These are phyloP conservation scores for Podila clonocystis DNA, from an alignment of 192 early-diverging fungal genomes.

Conservation along the genomic window DNA sequence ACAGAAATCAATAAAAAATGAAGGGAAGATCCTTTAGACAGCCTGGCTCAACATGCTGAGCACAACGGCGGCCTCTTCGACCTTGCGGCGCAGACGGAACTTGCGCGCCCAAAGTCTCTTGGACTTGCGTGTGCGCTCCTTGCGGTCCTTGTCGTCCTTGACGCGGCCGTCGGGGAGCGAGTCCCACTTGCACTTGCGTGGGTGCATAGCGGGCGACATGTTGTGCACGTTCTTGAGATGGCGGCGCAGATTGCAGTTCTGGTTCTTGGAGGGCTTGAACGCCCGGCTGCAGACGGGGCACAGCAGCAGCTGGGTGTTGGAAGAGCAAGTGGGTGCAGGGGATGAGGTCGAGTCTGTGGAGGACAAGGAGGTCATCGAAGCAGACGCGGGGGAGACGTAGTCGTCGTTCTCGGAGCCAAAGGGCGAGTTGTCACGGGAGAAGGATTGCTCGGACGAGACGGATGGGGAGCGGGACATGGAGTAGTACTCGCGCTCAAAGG, in stretches of 20 bases:
- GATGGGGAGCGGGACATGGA: slow-evolving; percentile 40
- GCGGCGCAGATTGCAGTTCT: slow-evolving; percentile 41
- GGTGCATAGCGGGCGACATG: slow-evolving; percentile 48
- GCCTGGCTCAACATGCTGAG: slow-evolving; percentile 50
- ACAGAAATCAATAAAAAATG: slow-evolving; percentile 5
- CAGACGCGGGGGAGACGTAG: slow-evolving; percentile 8
- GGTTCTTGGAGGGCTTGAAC: slow-evolving; percentile 52
- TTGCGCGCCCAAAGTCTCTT: slow-evolving; percentile 51
- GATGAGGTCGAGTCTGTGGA: not conserved
- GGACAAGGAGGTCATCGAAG: slow-evolving; percentile 23
- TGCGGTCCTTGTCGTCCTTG: slow-evolving; percentile 51
- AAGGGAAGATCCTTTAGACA: slow-evolving; percentile 9
- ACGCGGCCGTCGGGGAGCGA: slow-evolving; percentile 47
- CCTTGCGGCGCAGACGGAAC: slow-evolving; percentile 47
- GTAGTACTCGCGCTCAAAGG: slow-evolving; percentile 26
- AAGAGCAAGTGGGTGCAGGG: not conserved
- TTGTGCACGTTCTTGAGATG: slow-evolving; percentile 50
- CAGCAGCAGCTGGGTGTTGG: slow-evolving; percentile 22
- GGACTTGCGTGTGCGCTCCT: slow-evolving; percentile 43
- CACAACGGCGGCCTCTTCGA: slow-evolving; percentile 46
- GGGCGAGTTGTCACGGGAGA: not conserved
- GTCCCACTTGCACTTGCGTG: slow-evolving; percentile 52
- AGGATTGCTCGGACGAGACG: slow-evolving; percentile 19
- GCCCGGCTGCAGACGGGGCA: slow-evolving; percentile 48
- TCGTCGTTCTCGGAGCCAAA: slow-evolving; percentile 6